phyloP scores from a whole-genome alignment of 371 early-diverging fungal species.

The Phascolomyces articulosus region DNA sequence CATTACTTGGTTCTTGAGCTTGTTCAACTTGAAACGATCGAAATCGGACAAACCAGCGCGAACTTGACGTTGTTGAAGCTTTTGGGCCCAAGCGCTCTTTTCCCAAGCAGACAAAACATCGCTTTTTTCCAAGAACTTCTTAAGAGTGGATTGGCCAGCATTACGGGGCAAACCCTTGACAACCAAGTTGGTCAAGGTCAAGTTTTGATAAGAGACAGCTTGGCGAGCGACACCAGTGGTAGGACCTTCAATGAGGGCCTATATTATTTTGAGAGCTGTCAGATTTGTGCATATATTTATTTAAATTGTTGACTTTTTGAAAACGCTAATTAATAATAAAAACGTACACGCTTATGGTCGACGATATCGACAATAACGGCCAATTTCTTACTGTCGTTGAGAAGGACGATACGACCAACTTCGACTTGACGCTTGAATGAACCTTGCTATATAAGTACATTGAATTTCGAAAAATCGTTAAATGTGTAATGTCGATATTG shows the following conservation, averaged over 20 bases:
- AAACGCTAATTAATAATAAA: neutral
- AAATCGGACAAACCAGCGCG: conserved; percentile 90
- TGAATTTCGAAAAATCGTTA: neutral
- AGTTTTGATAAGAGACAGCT: conserved; percentile 83
- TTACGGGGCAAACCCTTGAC: conserved; percentile 86
- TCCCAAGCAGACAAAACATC: conserved; percentile 79
- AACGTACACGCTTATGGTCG: conserved; percentile 92
- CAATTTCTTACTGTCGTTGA: conserved; percentile 95
- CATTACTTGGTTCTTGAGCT: conserved; percentile 79
- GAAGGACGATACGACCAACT: conserved; percentile 96
- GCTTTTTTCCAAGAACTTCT: conserved; percentile 84
- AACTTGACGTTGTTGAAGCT: conserved; percentile 78
- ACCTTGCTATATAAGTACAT: conserved; percentile 39
- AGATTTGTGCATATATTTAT: too few relatives aligned
- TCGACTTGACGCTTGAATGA: conserved; percentile 93
- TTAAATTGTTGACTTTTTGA: too few relatives aligned
- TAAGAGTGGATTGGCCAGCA: conserved; percentile 76
- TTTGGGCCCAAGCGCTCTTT: conserved; percentile 94
- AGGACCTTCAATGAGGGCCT: conserved; percentile 97
- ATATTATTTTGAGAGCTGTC: neutral
- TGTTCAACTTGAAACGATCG: conserved; percentile 95
- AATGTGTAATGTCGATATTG: neutral
- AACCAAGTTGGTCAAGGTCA: conserved; percentile 87
- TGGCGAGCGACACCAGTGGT: conserved; percentile 94
- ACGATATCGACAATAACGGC: conserved; percentile 98